Evolutionary conservation across 768 basidiomycete genomes (phyloP).

Genomic region (Rhodotorula toruloides): DNA sequence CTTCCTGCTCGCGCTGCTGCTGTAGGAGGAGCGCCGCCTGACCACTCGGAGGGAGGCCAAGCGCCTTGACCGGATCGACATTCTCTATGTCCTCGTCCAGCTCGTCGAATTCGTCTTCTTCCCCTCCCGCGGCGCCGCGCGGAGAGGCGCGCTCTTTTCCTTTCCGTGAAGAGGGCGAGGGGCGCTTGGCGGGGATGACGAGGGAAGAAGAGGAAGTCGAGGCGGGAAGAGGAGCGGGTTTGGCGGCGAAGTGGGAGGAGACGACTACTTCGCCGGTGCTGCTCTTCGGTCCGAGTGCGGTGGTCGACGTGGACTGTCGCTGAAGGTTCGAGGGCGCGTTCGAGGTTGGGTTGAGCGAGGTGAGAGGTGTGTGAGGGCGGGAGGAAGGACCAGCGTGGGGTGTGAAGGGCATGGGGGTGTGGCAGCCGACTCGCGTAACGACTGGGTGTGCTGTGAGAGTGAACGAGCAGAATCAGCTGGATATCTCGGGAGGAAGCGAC

Average conservation of each 20-base stretch:
- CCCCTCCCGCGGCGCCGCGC: background rate
- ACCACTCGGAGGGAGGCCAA: background rate
- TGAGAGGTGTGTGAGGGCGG: constrained; percentile 1
- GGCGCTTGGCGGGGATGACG: constrained; percentile 8
- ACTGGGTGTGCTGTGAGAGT: no score
- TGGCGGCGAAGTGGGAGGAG: background rate
- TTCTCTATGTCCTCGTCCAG: background rate
- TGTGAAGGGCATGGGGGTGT: background rate
- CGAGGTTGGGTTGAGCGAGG: background rate
- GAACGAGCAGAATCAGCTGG: no score
- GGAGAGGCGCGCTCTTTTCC: no score
- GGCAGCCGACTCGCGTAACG: background rate
- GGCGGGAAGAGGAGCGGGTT: background rate
- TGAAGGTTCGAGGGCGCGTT: background rate
- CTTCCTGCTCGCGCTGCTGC: background rate
- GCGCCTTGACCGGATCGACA: background rate
- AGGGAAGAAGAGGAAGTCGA: background rate
- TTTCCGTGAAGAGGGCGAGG: constrained; percentile 16
- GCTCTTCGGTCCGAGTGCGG: background rate
- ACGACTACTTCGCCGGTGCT: background rate
- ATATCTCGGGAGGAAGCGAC: background rate
- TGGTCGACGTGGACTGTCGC: background rate
- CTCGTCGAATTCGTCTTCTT: constrained; percentile 9
- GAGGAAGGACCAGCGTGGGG: background rate
- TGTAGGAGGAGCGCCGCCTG: no score